Evolutionary conservation across 2,329 filamentous ascomycete species (phyloP), one percentile per base, ranked within the genome.

Genomic region (Hypomyces perniciosus): DNA sequence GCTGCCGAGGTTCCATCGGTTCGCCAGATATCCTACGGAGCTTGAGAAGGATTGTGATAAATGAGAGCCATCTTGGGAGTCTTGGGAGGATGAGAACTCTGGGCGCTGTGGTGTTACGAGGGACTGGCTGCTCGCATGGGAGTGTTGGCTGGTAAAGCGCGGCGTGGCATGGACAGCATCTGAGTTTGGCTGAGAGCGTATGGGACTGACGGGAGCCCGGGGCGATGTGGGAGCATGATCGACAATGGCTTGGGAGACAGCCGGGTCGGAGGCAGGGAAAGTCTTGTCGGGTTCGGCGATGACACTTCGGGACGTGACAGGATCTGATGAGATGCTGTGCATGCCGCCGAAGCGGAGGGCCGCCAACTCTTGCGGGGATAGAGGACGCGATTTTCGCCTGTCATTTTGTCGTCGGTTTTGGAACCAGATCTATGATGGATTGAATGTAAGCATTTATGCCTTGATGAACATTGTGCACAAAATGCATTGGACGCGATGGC

Each of bases 361-460:
- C 56, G 78, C 82, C 49, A 92, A 79, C 65, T 93, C 89, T 66
- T 90, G 84, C 8, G 85, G 81, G 29, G 88, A 81, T 35, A 95
- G 77, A 43, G 91, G 90, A 59, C 88, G 86, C 50, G 89, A 90
- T 73, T 92, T 95, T 59, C 92, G 83, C 61, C 92, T 82, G 67
- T 95, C 89, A 69, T 95, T 96, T 68, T 97, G 92, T 58, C 92
- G 81, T 63, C 90, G 83, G 64, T 96, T 96, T 65, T 96, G 92
- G 71, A 96, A 96, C 92, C 92, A 97, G 61, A 96, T 96, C 92
- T 96, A 52, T n/a, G 42, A 50, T 28, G 38, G 35, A 35, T 20
- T 20, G 20, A 3, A 20, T 20, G 48, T 29, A 3, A 31, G 27
- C 20, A 10, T 38, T 56, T 52, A 39, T 45, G 47, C 46, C 42